Evolutionary conservation across 495 filamentous ascomycete species (phyloP).

Genomic region (Hypoxylon trugodes): DNA sequence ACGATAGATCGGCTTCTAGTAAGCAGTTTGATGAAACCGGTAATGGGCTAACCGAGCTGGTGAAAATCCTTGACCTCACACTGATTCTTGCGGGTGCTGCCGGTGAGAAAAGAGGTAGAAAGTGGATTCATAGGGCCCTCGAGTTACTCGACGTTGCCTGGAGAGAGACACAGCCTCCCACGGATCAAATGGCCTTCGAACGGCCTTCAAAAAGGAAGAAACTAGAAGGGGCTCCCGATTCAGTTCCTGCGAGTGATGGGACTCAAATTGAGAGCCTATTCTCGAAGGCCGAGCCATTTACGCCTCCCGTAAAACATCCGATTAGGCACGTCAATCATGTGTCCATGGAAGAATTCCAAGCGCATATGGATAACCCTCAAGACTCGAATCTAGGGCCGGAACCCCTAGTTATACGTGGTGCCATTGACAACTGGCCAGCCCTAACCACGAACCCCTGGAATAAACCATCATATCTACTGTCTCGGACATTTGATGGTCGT

Average conservation of each 20-base stretch:
- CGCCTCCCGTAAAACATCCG: conserved; percentile 50
- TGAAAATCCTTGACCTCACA: conserved; percentile 77
- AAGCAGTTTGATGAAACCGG: conserved; percentile 22
- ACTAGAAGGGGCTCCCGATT: conserved; percentile 14
- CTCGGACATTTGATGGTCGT: conserved; percentile 76
- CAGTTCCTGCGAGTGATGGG: conserved; percentile 13
- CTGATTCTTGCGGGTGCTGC: conserved; percentile 83
- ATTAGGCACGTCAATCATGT: conserved; percentile 47
- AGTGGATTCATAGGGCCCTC: conserved; percentile 66
- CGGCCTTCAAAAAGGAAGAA: conserved; percentile 40
- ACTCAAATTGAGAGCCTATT: conserved; percentile 46
- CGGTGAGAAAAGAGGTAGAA: conserved; percentile 57
- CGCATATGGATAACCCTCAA: conserved; percentile 57
- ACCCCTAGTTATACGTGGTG: conserved; percentile 75
- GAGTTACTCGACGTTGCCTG: conserved; percentile 51
- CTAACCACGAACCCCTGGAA: conserved; percentile 73
- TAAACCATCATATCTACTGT: conserved; percentile 75
- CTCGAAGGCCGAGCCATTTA: conserved; percentile 52
- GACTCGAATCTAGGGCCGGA: conserved; percentile 44
- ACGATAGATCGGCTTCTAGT: conserved; percentile 11
- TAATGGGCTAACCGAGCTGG: conserved; percentile 56
- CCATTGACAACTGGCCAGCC: conserved; percentile 80
- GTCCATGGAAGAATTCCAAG: conserved; percentile 71
- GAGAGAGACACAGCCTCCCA: neutral
- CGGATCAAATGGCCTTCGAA: neutral